Evolutionary conservation across 106 monocot genomes (phyloP).

Genomic region (Acanthochlamys bracteata): DNA sequence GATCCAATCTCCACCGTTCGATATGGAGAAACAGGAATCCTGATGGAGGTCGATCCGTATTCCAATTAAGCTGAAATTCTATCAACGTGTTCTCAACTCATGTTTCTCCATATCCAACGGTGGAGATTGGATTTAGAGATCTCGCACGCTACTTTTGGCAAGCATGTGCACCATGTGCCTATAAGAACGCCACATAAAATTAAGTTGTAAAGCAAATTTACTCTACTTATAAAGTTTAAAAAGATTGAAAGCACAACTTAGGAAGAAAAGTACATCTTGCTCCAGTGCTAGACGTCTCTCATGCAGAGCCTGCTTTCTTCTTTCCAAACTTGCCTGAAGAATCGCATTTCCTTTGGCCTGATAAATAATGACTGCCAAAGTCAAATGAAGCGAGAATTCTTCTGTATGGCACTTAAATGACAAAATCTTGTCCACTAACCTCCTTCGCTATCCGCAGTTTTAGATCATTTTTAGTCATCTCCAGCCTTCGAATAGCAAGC

Average conservation of each 20-base stretch:
- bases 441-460: slow-evolving; percentile 87
- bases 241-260: background rate
- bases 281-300: slow-evolving; percentile 92
- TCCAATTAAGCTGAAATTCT: no score
- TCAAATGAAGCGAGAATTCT: slow-evolving; percentile 10
- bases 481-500: slow-evolving; percentile 98
- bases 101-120: no score
- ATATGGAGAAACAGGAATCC: no score
- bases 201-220: no score
- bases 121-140: no score
- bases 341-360: slow-evolving; percentile 99
- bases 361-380: slow-evolving; percentile 4
- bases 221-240: no score
- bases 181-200: no score
- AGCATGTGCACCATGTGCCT: no score
- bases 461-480: slow-evolving; percentile 92
- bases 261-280: slow-evolving; percentile 68
- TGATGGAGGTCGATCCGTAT: no score
- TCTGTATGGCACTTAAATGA: background rate
- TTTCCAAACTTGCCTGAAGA: slow-evolving; percentile 95
- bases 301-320: slow-evolving; percentile 98
- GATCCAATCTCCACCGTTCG: no score
- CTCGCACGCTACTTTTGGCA: no score
- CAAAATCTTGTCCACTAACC: slow-evolving; percentile 29
- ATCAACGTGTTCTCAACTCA: no score